Evolutionary conservation across 495 filamentous ascomycete species (phyloP).

Genomic region (Penicillium fimorum): DNA sequence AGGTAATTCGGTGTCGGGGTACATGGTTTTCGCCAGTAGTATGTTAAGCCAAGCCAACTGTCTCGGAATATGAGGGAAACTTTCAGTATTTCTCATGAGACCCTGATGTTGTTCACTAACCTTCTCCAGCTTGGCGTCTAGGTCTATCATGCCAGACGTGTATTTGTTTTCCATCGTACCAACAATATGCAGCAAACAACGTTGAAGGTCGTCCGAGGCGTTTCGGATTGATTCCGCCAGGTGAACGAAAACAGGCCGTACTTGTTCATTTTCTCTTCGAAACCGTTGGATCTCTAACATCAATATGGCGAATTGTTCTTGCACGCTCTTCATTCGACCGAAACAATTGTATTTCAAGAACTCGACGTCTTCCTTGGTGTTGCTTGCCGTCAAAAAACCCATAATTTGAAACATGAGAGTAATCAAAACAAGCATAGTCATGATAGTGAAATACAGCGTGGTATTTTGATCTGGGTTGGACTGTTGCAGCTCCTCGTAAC

Average conservation of each 20-base stretch:
- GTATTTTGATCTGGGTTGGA: too few species aligned
- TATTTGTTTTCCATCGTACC: slow-evolving; percentile 1
- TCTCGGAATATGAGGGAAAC: background rate
- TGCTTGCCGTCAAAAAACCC: too few species aligned
- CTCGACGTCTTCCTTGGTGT: background rate
- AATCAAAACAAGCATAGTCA: background rate
- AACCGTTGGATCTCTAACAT: background rate
- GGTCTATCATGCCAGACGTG: background rate
- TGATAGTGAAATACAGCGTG: background rate
- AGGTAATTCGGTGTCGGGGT: background rate
- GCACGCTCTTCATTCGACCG: background rate
- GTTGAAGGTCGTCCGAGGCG: background rate
- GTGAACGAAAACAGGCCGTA: background rate
- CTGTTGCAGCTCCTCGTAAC: too few species aligned
- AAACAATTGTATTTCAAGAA: background rate
- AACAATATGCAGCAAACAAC: background rate
- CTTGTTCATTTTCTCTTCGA: background rate
- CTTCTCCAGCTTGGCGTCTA: background rate
- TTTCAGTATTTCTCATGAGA: background rate
- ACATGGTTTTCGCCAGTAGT: background rate
- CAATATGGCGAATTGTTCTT: background rate
- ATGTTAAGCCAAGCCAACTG: slow-evolving; percentile 1
- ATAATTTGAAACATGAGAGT: background rate
- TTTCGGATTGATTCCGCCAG: background rate
- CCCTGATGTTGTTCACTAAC: background rate